Base-by-base conservation (phyloP, 306 rosid genomes). In the Rosa chinensis region DNA sequence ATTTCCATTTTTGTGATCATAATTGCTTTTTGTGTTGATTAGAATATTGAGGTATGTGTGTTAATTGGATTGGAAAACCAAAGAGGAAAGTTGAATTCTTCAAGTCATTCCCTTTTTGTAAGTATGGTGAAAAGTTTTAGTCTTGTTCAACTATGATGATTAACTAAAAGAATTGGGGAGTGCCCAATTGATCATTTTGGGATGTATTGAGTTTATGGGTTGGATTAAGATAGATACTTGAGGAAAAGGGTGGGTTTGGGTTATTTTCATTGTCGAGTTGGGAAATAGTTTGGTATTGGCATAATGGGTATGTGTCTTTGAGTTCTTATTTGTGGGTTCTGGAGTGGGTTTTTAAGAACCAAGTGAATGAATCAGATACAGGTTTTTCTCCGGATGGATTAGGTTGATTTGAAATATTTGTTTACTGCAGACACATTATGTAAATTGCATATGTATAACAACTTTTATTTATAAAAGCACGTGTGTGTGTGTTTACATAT, bases 221-320 rank as follows among this genome's bases (percentile, higher is more conserved):
- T 23, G 14, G 39, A 63, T 63, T 28, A 35, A 63, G 69, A 63
- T 14, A 28, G 76, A 81, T 77, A 63, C 20, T 13, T 32, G 16
- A 63, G 7, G 42, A 5, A 32, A 25, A 25, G 16, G 20, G 68
- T 23, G 58, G 42, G 43, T 23, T 23, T 45, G 62, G 45, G 28
- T 32, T 72, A 18, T 14, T 17, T 49, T 48, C 45, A 25, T 47
- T 13, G 4, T 47, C 58, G 7, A 20, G 13, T 70, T 5, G 14
- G 48, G 21, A 74, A 56, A 40, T 11, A 12, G 48, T 10, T 9
- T 32, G 76, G 25, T 49, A 13, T 28, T 72, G 18, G 74, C 23
- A 44, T 43, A 10, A 23, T 72, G 47, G 47, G 25, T 17, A 2
- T 50, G 28, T 17, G 32, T 72, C 49, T 72, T 35, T 35, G n/a